A percentile compares a stretch with the other conserved stretches of the same genome.
Conservation (phyloP, 495 filamentous ascomycete genomes). For the Monascus purpureus region DNA sequence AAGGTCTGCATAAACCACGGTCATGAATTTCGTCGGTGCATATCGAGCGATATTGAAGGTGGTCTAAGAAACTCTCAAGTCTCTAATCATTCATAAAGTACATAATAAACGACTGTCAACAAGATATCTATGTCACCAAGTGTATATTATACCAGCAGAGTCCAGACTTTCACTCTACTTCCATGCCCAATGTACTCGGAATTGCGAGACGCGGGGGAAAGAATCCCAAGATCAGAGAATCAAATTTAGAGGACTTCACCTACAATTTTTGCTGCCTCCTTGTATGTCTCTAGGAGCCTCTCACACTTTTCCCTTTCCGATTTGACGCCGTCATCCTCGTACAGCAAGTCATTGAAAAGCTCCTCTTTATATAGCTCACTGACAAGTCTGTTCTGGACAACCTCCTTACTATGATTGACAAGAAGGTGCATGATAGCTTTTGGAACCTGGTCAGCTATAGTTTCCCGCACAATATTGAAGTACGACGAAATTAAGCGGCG, state of each 20-base stretch:
- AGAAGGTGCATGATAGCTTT: conserved; percentile 98
- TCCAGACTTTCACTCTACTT: too few species aligned
- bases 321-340: conserved; percentile 95
- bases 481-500: conserved; percentile 92
- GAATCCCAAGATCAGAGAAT: conserved; percentile 9
- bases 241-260: conserved; percentile 70
- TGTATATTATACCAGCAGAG: too few species aligned
- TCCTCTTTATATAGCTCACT: conserved; percentile 90
- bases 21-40: too few species aligned
- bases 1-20: too few species aligned
- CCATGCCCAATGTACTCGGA: too few species aligned
- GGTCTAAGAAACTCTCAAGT: too few species aligned
- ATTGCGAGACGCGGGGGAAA: too few species aligned
- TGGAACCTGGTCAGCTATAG: conserved; percentile 93
- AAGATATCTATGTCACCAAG: too few species aligned
- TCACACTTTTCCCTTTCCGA: conserved; percentile 97
- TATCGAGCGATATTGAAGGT: too few species aligned
- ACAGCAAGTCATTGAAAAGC: conserved; percentile 85
- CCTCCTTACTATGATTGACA: conserved; percentile 95
- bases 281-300: conserved; percentile 83
- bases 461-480: conserved; percentile 96
- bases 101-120: too few species aligned
- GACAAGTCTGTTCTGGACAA: conserved; percentile 90
- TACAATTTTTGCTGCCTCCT: conserved; percentile 93
- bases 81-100: too few species aligned